Evolutionary conservation across 345 rosid genomes (phyloP), one percentile per base, ranked within the genome.

Genomic region (Bruguiera gymnorhiza): DNA sequence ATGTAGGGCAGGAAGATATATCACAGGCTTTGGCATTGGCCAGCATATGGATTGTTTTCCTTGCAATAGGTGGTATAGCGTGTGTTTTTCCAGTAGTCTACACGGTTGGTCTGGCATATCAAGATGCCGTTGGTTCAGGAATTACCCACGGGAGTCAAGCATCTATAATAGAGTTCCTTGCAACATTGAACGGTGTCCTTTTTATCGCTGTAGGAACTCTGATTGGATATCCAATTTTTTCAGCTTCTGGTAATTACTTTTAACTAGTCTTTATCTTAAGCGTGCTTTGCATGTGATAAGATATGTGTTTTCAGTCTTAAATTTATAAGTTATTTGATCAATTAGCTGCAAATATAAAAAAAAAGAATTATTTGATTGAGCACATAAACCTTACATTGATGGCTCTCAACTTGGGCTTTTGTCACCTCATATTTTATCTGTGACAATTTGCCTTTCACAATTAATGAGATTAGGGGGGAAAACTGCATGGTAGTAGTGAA

Each of bases 1-100:
- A 78, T 91, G 87, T 94, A 91, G 97, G 97, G 97, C 98, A 94
- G 97, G 91, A 77, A 79, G 98, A 94, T 84, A 69, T 83, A 73
- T 91, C 98, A n/a, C 98, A 89, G 85, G 96, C 78, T 62, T 77
- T 87, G 9, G 80, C 87, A 13, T 79, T 95, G 74, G 99, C 90
- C 53, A 84, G 93, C 83, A 85, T 95, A 77, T 95, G 99, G 99
- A 70, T 83, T 66, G 62, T 91, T 64, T 89, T 95, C 76, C 83
- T 89, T 72, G 84, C 84, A 26, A 62, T 95, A 74, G 99, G 97
- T 64, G 75, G 81, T 69, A 85, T 82, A 8, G 86, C 81, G 10
- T 86, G 86, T 31, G 76, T 83, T 57, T 79, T 86, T 53, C 97
- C 97, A 55, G 65, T 86, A 5, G 15, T 87, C 30, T 88, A 90